These are phyloP conservation scores for Rhodocollybia butyracea DNA, from an alignment of 768 basidiomycete species.

Conservation along the genomic window DNA sequence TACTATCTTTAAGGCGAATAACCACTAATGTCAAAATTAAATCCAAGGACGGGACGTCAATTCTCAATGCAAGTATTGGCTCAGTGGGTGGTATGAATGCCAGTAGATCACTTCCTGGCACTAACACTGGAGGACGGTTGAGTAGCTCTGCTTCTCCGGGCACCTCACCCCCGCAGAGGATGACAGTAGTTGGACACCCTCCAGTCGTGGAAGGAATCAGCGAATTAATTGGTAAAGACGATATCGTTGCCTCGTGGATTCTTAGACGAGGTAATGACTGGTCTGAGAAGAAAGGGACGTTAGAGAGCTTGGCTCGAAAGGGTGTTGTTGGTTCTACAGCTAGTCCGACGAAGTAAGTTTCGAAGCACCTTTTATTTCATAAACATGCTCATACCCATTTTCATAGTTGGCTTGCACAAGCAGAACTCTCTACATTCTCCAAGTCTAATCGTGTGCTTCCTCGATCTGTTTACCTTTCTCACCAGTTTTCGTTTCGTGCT, in stretches of 20 bases:
- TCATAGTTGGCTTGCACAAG: constrained; percentile 66
- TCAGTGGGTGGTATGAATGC: constrained; percentile 21
- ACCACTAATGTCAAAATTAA: constrained; percentile 33
- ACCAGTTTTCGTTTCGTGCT: constrained; percentile 80
- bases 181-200: not conserved
- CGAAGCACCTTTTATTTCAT: not conserved
- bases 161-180: not conserved
- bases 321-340: constrained; percentile 6
- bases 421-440: constrained; percentile 78
- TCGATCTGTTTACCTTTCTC: constrained; percentile 75
- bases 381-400: not conserved
- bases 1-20: constrained; percentile 54
- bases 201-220: constrained; percentile 16
- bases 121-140: constrained; percentile 25
- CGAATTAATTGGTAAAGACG: constrained; percentile 37
- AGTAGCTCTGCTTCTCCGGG: constrained; percentile 29
- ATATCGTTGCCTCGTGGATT: constrained; percentile 62
- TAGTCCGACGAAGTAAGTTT: constrained; percentile 30
- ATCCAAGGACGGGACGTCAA: not conserved
- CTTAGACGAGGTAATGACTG: constrained; percentile 49
- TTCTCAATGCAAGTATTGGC: constrained; percentile 6
- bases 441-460: constrained; percentile 59
- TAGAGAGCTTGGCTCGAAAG: constrained; percentile 10
- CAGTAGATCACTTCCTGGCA: constrained; percentile 53
- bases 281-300: constrained; percentile 45